Base-by-base conservation (phyloP, 768 basidiomycete genomes). In the Termitomyces sp. region DNA sequence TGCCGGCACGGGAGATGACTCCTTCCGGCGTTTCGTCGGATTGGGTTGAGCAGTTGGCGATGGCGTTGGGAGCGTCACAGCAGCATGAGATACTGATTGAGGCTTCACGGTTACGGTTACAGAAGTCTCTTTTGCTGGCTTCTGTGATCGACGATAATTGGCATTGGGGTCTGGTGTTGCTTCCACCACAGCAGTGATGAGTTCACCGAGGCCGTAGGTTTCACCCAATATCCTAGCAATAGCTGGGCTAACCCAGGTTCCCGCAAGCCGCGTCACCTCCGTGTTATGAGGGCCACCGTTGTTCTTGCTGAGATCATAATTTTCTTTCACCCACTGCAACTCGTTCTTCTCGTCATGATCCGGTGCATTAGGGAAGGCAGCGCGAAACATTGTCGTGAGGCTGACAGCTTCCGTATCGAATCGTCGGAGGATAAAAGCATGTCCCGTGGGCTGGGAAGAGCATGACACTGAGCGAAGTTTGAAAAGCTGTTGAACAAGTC, bases 371-470 rank as follows among this genome's bases (percentile, higher is more conserved):
- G 94, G 94, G 71, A 93, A 98, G 0, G 93, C 93, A 8, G 94
- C 94, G 58, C 94, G 90, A 75, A 91, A 96, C 94, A 98, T 96
- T 56, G 94, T 96, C 10, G 94, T 96, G 10, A 94, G 82, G 62
- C 88, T 90, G 72, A 98, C 83, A 20, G 93, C 93, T 58, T 90
- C 87, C 3, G 94, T 96, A 72, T 98, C 95, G 65, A 90, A 94
- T 55, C 95, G 86, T 46, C 94, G 85, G 36, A 98, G 86, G 67
- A 98, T 92, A 70, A 97, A 98, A 24, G 95, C 93, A 72, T 98
- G 94, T 36, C 88, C 86, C 14, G 75, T 71, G 30, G 87, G 80
- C 89, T 92, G 68, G 18, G 43, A 18, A 56, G 63, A 64, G 24
- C 58, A 63, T 45, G 8, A n/a, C 52, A 56, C 52, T 57, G 54